Conservation (phyloP, 331 rosid genomes). For the Rosa hybrid region DNA sequence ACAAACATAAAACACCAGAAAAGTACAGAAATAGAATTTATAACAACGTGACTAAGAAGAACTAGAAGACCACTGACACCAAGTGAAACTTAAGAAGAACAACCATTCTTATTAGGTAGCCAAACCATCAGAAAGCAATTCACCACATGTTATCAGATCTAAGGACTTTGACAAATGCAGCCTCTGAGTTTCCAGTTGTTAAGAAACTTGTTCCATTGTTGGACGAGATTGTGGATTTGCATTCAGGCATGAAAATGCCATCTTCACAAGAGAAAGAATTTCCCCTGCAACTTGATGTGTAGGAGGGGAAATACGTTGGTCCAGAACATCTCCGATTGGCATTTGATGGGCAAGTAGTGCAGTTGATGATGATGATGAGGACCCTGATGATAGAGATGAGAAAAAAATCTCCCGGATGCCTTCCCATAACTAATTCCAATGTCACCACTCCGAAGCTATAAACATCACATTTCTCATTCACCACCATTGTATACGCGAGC, state of each 20-base stretch:
- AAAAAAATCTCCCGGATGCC: slow-evolving; percentile 31
- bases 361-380: slow-evolving; percentile 1
- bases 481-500: slow-evolving; percentile 31
- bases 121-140: neutral
- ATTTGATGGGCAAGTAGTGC: neutral
- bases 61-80: neutral
- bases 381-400: neutral
- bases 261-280: slow-evolving; percentile 7
- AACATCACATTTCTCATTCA: slow-evolving; percentile 34
- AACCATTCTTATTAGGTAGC: neutral
- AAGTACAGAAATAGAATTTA: no score
- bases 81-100: neutral
- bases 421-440: slow-evolving; percentile 33
- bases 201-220: slow-evolving; percentile 30
- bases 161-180: neutral
- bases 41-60: no score
- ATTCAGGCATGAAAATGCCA: slow-evolving; percentile 23
- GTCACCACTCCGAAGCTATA: slow-evolving; percentile 42
- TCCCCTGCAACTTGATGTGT: slow-evolving; percentile 17
- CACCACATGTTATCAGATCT: neutral
- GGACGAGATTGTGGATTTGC: slow-evolving; percentile 25
- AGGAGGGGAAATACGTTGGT: slow-evolving; percentile 30
- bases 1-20: no score
- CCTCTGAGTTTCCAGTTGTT: neutral
- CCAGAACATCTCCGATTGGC: slow-evolving; percentile 18